A percentile compares a stretch with the other conserved stretches of the same genome.
Conservation (phyloP, 345 rosid genomes). For the Salix suchowensis region DNA sequence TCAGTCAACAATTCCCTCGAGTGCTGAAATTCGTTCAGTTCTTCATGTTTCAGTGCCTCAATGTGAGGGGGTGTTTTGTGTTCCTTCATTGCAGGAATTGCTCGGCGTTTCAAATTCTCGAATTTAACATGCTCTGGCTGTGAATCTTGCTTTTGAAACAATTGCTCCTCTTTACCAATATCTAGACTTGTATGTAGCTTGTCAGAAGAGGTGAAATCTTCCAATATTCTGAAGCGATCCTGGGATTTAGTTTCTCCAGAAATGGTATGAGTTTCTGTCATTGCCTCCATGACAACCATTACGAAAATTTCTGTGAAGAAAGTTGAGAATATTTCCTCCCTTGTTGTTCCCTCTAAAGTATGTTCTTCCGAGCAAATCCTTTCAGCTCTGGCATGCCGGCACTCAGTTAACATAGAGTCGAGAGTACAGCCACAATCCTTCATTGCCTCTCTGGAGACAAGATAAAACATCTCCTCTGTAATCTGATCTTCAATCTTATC, state of each 20-base stretch:
- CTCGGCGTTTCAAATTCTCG: conserved; percentile 8
- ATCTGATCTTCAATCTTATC: conserved; percentile 18
- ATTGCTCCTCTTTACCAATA: conserved; percentile 5
- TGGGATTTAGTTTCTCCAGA: background rate
- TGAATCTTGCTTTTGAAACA: conserved; percentile 14
- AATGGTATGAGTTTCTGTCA: conserved; percentile 14
- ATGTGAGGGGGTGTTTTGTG: background rate
- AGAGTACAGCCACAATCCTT: conserved; percentile 2
- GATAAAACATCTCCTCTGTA: conserved; percentile 11
- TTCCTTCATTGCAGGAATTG: conserved; percentile 21
- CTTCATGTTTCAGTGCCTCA: background rate
- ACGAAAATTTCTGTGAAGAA: conserved; percentile 15
- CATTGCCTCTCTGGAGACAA: conserved; percentile 15
- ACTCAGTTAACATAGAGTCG: background rate
- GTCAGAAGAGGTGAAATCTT: background rate
- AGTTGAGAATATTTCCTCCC: conserved; percentile 15
- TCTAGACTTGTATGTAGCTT: background rate
- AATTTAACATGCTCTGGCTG: background rate
- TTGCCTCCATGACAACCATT: conserved; percentile 15
- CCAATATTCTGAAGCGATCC: background rate
- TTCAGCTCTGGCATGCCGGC: background rate
- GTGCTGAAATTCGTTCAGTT: conserved; percentile 1
- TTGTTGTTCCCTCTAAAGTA: conserved; percentile 6
- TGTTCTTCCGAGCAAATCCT: conserved; percentile 4
- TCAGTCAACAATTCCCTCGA: conserved; percentile 4